phyloP scores from a whole-genome alignment of 1,139 yeast genomes.

The Tardiomyces digboiensis region DNA sequence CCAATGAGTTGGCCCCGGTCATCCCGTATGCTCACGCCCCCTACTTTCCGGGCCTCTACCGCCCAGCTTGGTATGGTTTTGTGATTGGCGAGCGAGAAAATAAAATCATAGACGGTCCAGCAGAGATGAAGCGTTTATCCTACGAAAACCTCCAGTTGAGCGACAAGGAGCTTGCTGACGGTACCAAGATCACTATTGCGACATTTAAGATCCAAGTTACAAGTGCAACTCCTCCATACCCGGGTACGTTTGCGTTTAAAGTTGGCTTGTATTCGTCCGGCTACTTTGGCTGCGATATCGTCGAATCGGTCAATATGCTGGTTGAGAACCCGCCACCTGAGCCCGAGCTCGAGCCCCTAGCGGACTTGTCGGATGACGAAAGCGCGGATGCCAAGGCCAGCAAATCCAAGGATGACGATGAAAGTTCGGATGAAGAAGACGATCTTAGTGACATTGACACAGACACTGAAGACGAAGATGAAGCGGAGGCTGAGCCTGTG shows the following conservation, averaged over 20 bases:
- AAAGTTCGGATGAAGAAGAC: slow-evolving; percentile 10
- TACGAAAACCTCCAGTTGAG: slow-evolving; percentile 46
- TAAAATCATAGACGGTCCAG: slow-evolving; percentile 65
- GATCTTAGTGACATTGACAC: slow-evolving; percentile 17
- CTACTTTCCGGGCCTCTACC: slow-evolving; percentile 49
- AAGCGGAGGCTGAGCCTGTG: slow-evolving; percentile 2
- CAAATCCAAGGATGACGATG: slow-evolving; percentile 43
- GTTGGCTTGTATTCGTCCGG: slow-evolving; percentile 22
- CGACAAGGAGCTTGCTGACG: slow-evolving; percentile 37
- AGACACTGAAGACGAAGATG: slow-evolving; percentile 15
- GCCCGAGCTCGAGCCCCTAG: slow-evolving; percentile 5
- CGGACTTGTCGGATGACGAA: neutral
- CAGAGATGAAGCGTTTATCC: slow-evolving; percentile 43
- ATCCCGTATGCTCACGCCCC: slow-evolving; percentile 64
- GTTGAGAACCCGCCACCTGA: slow-evolving; percentile 27
- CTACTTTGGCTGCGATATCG: slow-evolving; percentile 32
- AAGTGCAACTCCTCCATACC: slow-evolving; percentile 59
- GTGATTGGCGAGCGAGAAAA: slow-evolving; percentile 66
- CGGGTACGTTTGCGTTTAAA: slow-evolving; percentile 50
- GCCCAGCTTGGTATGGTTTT: slow-evolving; percentile 54
- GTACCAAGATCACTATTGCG: slow-evolving; percentile 45
- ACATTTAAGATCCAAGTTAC: slow-evolving; percentile 67
- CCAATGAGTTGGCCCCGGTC: slow-evolving; percentile 54
- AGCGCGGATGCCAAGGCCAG: slow-evolving; percentile 3
- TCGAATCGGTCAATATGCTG: slow-evolving; percentile 28